These are phyloP conservation scores for Aspergillus floridensis DNA, from an alignment of 2,329 filamentous ascomycete genomes.

Conservation along the genomic window DNA sequence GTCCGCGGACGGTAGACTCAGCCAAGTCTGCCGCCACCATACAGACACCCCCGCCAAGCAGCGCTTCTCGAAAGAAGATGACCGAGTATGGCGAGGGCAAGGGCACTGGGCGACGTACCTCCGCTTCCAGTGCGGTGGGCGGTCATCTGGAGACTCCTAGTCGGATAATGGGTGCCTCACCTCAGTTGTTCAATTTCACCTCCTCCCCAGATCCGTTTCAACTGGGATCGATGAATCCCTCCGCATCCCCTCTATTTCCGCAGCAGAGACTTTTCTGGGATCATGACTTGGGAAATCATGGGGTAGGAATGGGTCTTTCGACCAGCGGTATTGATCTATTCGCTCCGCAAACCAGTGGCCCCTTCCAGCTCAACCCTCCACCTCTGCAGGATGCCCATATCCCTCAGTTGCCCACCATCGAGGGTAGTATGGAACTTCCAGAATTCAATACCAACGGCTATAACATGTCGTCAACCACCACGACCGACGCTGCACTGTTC, in stretches of 20 bases:
- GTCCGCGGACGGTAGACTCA: constrained; percentile 34
- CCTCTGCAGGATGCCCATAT: constrained; percentile 25
- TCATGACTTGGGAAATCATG: constrained; percentile 33
- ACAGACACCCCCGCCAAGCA: constrained; percentile 62
- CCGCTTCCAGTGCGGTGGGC: constrained; percentile 22
- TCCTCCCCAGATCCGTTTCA: constrained; percentile 59
- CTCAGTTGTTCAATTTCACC: constrained; percentile 53
- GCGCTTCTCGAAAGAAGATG: constrained; percentile 52
- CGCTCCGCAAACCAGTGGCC: constrained; percentile 14
- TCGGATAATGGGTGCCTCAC: constrained; percentile 44
- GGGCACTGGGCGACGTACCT: constrained; percentile 21
- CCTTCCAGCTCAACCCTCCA: constrained; percentile 20
- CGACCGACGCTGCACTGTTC: constrained; percentile 39
- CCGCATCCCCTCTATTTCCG: constrained; percentile 57
- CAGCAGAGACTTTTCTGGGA: constrained; percentile 55
- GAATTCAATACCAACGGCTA: constrained; percentile 30
- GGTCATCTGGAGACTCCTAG: constrained; percentile 46
- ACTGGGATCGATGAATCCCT: constrained; percentile 51
- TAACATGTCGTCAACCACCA: constrained; percentile 27
- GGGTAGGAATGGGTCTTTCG: constrained; percentile 17
- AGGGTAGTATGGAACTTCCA: constrained; percentile 33
- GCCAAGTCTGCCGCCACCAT: constrained; percentile 49
- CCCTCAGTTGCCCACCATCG: constrained; percentile 37
- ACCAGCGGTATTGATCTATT: constrained; percentile 23
- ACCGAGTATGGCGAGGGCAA: constrained; percentile 30